Conservation (phyloP, 306 rosid genomes). For the Cercis canadensis region DNA sequence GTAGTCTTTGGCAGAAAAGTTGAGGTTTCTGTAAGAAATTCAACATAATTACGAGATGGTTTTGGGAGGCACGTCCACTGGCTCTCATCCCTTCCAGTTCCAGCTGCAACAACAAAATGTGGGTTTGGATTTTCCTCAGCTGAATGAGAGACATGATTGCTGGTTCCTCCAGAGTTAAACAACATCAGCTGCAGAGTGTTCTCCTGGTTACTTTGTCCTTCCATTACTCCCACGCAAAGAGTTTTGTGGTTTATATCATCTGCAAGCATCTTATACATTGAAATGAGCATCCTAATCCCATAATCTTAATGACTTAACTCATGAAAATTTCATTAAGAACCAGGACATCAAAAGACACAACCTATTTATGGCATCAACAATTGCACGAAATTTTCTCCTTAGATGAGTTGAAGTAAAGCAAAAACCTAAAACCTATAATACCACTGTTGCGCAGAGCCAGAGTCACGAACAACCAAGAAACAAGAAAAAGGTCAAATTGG, state of each 20-base stretch:
- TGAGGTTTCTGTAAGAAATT: slow-evolving; percentile 66
- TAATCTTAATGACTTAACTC: not conserved
- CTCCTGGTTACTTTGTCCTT: slow-evolving; percentile 51
- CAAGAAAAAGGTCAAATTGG: no score
- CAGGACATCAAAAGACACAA: no score
- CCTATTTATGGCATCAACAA: no score
- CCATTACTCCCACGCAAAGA: slow-evolving; percentile 50
- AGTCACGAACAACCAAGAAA: no score
- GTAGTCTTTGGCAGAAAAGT: slow-evolving; percentile 46
- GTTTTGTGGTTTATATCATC: slow-evolving; percentile 12
- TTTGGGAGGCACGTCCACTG: slow-evolving; percentile 57
- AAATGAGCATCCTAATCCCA: not conserved
- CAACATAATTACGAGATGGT: slow-evolving; percentile 52
- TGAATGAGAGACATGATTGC: slow-evolving; percentile 41
- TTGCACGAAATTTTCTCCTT: no score
- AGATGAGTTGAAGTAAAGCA: not conserved
- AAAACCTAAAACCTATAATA: no score
- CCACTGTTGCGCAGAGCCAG: no score
- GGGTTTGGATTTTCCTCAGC: slow-evolving; percentile 44
- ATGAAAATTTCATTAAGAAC: no score
- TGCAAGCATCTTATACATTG: slow-evolving; percentile 29
- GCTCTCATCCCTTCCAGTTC: slow-evolving; percentile 38
- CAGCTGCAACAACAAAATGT: slow-evolving; percentile 36
- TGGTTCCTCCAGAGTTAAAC: slow-evolving; percentile 38
- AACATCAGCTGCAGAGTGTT: slow-evolving; percentile 36